These are phyloP conservation scores for Nitzschia sp. DNA, from an alignment of 108 stramenopile genomes.

Conservation along the genomic window DNA sequence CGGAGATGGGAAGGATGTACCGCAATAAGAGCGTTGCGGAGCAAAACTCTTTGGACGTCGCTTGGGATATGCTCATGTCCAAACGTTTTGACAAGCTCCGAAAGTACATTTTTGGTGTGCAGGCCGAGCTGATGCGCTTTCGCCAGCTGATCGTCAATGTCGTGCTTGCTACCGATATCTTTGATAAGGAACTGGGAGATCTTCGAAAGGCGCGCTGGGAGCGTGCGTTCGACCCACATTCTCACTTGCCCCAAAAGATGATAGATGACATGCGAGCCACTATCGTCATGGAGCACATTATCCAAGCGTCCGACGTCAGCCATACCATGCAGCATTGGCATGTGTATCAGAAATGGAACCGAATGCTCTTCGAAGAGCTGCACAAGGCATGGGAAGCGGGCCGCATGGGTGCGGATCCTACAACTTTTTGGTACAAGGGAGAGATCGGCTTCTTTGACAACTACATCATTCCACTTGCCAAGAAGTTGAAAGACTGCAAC, in stretches of 20 bases:
- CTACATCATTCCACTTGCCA: no score
- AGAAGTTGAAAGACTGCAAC: no score
- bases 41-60: slow-evolving; percentile 35
- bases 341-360: slow-evolving; percentile 29
- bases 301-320: slow-evolving; percentile 46
- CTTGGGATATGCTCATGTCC: slow-evolving; percentile 27
- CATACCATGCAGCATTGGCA: no score
- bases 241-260: not conserved
- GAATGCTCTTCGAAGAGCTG: slow-evolving; percentile 12
- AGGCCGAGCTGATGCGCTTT: slow-evolving; percentile 15
- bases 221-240: slow-evolving; percentile 26
- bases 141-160: no score
- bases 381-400: slow-evolving; percentile 2
- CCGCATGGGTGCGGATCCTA: slow-evolving; percentile 14
- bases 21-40: slow-evolving; percentile 63
- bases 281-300: slow-evolving; percentile 47
- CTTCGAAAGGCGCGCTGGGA: slow-evolving; percentile 39
- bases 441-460: slow-evolving; percentile 27
- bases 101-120: not conserved
- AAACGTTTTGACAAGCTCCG: slow-evolving; percentile 13
- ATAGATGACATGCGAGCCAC: slow-evolving; percentile 32
- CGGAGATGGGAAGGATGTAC: slow-evolving; percentile 48
- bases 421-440: slow-evolving; percentile 7
- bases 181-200: slow-evolving; percentile 33
- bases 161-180: slow-evolving; percentile 46